Conservation (phyloP, 1,284 basidiomycete genomes). For the Cystobasidium slooffiae region DNA sequence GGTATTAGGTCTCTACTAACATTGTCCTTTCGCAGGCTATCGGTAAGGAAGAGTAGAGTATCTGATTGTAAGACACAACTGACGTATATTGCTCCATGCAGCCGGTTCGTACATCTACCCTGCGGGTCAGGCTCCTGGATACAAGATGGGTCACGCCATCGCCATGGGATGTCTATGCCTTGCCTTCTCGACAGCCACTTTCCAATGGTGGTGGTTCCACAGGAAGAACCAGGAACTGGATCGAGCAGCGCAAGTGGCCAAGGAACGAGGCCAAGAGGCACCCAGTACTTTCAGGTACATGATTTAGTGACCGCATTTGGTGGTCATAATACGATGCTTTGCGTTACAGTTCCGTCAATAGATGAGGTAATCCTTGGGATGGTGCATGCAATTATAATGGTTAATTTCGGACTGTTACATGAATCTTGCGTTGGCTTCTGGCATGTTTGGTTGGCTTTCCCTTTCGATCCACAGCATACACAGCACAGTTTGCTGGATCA, state of each 20-base stretch:
- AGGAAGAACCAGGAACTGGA: constrained; percentile 14
- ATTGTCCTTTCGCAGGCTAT: background rate
- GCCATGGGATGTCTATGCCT: background rate
- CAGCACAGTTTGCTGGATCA: no score
- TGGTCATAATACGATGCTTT: no score
- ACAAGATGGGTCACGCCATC: constrained; percentile 13
- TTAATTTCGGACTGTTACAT: no score
- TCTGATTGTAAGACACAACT: no score
- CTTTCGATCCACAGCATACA: no score
- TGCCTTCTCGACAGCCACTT: background rate
- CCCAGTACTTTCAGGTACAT: constrained; percentile 8
- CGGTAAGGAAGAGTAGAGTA: no score
- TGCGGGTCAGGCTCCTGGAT: background rate
- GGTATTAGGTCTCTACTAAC: background rate
- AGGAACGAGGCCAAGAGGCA: background rate
- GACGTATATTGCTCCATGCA: no score
- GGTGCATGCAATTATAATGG: no score
- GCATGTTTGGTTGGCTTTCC: no score
- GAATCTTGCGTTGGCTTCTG: no score
- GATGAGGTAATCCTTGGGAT: no score
- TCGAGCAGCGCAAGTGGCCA: background rate
- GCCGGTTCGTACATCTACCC: constrained; percentile 5
- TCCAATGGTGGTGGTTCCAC: constrained; percentile 14
- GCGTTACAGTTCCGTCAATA: background rate
- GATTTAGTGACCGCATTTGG: no score